A percentile compares a stretch with the other conserved stretches of the same genome.
Evolutionary conservation across 495 filamentous ascomycete genomes (phyloP).

Genomic region (Pyrenula aspistea): DNA sequence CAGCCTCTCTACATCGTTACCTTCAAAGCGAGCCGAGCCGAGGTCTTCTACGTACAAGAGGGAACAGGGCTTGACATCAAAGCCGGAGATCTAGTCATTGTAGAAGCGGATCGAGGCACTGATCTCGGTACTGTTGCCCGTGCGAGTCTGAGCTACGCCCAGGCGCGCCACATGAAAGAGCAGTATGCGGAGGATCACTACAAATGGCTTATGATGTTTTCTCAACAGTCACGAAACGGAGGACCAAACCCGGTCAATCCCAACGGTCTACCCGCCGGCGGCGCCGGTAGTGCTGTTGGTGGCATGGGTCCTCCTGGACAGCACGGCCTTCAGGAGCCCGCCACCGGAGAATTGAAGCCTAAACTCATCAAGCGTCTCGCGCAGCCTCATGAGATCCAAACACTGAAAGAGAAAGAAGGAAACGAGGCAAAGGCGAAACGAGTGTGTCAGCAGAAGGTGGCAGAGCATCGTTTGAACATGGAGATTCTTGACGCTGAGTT

Average conservation of each 20-base stretch:
- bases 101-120: slow-evolving; percentile 91
- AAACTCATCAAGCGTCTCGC: slow-evolving; percentile 94
- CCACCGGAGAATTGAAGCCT: slow-evolving; percentile 68
- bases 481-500: slow-evolving; percentile 99
- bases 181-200: slow-evolving; percentile 88
- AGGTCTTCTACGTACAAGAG: slow-evolving; percentile 94
- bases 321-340: slow-evolving; percentile 64
- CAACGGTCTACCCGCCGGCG: slow-evolving; percentile 15
- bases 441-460: slow-evolving; percentile 90
- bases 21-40: slow-evolving; percentile 88
- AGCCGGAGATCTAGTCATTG: slow-evolving; percentile 85
- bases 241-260: slow-evolving; percentile 39
- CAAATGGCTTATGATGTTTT: slow-evolving; percentile 96
- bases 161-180: slow-evolving; percentile 79
- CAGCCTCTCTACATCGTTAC: slow-evolving; percentile 85
- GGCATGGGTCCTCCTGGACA: slow-evolving; percentile 61
- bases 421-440: slow-evolving; percentile 96
- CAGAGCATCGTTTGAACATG: slow-evolving; percentile 90
- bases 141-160: slow-evolving; percentile 69
- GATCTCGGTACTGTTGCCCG: slow-evolving; percentile 88
- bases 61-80: slow-evolving; percentile 86
- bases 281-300: slow-evolving; percentile 49
- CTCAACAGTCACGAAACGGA: slow-evolving; percentile 52
- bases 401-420: slow-evolving; percentile 86
- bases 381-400: slow-evolving; percentile 77